Evolutionary conservation across 2,329 filamentous ascomycete species (phyloP).

Genomic region (Colletotrichum lupini): DNA sequence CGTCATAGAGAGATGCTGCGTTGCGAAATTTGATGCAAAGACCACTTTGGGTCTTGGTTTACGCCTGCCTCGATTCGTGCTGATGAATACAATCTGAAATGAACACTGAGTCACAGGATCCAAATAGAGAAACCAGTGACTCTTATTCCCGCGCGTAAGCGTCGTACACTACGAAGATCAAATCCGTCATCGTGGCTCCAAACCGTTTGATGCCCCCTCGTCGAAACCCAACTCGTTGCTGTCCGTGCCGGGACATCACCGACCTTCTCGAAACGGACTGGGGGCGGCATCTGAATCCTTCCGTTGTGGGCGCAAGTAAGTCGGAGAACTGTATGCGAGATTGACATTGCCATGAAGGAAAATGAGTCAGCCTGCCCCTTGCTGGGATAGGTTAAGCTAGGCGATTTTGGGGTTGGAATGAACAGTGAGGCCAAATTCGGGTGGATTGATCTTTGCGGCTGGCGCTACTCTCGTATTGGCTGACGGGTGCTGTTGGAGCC

Average conservation of each 20-base stretch:
- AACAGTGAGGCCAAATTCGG: neutral
- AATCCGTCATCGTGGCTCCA: neutral
- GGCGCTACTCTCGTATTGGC: neutral
- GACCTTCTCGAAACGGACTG: constrained; percentile 23
- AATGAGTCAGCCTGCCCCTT: too few species aligned
- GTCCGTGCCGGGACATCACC: neutral
- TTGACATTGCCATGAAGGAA: too few species aligned
- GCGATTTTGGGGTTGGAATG: too few species aligned
- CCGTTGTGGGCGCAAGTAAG: neutral
- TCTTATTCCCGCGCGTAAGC: neutral
- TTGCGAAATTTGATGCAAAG: neutral
- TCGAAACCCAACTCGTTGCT: neutral
- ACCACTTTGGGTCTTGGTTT: neutral
- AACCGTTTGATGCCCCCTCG: neutral
- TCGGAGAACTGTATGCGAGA: too few species aligned
- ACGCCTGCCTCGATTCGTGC: neutral
- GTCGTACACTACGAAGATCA: neutral
- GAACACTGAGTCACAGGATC: constrained; percentile 5
- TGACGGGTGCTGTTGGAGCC: neutral
- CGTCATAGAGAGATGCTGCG: neutral
- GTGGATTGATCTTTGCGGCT: too few species aligned
- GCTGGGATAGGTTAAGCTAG: too few species aligned
- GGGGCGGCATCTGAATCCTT: constrained; percentile 14
- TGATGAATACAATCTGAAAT: neutral
- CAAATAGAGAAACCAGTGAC: neutral